Conservation (phyloP, 441 rosid genomes). For the Corymbia calophylla region DNA sequence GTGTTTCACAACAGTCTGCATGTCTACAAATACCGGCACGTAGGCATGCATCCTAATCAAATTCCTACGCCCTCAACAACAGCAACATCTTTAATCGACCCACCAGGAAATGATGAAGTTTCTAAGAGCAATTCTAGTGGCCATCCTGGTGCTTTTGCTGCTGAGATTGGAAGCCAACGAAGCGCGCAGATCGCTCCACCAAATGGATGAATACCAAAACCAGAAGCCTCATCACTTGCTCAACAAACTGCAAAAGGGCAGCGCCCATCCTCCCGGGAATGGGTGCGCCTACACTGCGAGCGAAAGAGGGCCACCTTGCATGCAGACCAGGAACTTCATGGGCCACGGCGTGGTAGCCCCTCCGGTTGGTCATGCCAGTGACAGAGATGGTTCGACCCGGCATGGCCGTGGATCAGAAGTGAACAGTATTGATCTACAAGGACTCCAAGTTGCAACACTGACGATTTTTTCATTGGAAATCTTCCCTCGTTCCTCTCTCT, state of each 20-base stretch:
- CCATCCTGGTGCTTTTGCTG: not conserved
- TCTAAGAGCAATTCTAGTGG: not conserved
- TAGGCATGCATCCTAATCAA: not conserved
- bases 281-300: not conserved
- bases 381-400: not conserved
- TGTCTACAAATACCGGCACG: not conserved
- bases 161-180: not conserved
- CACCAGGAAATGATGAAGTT: not conserved
- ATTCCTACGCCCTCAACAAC: not conserved
- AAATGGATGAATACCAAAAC: not conserved
- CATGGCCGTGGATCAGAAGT: not conserved
- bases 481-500: not conserved
- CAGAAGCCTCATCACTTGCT: not conserved
- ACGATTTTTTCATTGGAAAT: not conserved
- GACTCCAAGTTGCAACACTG: not conserved
- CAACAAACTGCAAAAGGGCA: not conserved
- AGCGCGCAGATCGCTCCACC: not conserved
- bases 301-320: not conserved
- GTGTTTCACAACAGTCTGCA: not conserved
- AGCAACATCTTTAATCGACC: not conserved
- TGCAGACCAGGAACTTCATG: not conserved
- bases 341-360: not conserved
- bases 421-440: not conserved
- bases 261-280: not conserved
- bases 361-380: not conserved